phyloP scores from a whole-genome alignment of 495 filamentous ascomycete species.

The Penicillium odoratum region DNA sequence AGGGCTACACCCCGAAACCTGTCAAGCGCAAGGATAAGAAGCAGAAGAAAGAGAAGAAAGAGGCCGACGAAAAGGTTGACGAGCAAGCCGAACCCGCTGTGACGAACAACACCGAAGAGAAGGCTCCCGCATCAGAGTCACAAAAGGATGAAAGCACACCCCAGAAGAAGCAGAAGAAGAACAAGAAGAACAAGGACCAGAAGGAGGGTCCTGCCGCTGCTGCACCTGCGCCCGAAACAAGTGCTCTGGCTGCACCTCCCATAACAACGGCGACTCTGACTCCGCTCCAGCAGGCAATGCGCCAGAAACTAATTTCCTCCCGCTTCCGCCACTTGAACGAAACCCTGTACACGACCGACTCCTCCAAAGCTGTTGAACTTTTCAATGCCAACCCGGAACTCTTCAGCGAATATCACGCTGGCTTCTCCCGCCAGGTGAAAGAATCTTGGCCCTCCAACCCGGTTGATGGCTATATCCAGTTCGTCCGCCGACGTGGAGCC shows the following conservation, averaged over 20 bases:
- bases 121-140: slow-evolving; percentile 20
- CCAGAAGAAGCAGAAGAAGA: slow-evolving; percentile 39
- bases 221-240: slow-evolving; percentile 12
- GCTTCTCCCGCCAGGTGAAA: slow-evolving; percentile 88
- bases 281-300: slow-evolving; percentile 90
- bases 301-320: slow-evolving; percentile 84
- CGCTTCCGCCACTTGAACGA: slow-evolving; percentile 98
- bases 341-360: slow-evolving; percentile 90
- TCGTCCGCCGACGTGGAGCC: slow-evolving; percentile 60
- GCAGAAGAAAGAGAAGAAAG: slow-evolving; percentile 36
- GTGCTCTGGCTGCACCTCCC: slow-evolving; percentile 22
- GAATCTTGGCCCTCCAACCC: slow-evolving; percentile 95
- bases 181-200: slow-evolving; percentile 40
- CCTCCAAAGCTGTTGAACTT: slow-evolving; percentile 69
- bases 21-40: slow-evolving; percentile 42
- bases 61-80: slow-evolving; percentile 16
- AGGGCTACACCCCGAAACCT: slow-evolving; percentile 50
- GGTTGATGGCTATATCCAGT: slow-evolving; percentile 74
- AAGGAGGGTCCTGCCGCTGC: slow-evolving; percentile 22
- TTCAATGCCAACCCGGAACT: slow-evolving; percentile 82
- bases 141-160: slow-evolving; percentile 22
- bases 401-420: slow-evolving; percentile 91
- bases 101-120: slow-evolving; percentile 17
- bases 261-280: slow-evolving; percentile 63
- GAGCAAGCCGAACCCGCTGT: slow-evolving; percentile 21